phyloP scores from a whole-genome alignment of 768 basidiomycete genomes.

The Russula emetica region DNA sequence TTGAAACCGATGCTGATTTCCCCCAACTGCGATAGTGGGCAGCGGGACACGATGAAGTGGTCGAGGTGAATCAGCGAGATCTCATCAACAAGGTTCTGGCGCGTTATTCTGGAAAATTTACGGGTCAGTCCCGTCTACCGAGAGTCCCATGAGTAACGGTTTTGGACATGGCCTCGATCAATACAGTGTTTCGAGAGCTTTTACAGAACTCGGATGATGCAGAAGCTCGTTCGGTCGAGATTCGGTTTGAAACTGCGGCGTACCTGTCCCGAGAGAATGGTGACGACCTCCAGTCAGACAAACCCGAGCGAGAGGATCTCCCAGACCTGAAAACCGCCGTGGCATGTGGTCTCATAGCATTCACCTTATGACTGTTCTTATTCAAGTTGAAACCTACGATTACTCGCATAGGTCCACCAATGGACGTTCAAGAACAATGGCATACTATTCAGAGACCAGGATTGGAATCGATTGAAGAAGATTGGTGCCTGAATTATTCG shows the following conservation, averaged over 20 bases:
- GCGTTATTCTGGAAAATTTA: constrained; percentile 92
- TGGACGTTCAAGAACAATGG: constrained; percentile 92
- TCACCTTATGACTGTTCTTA: not conserved
- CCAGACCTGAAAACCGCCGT: constrained; percentile 63
- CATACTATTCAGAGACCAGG: constrained; percentile 71
- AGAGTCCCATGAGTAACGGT: not conserved
- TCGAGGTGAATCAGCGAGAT: constrained; percentile 94
- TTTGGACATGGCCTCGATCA: not conserved
- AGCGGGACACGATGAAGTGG: constrained; percentile 67
- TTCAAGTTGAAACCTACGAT: not conserved
- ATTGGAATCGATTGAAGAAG: constrained; percentile 87
- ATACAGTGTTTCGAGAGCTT: constrained; percentile 68
- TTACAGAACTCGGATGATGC: constrained; percentile 97
- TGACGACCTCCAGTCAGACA: constrained; percentile 3
- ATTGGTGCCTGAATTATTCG: constrained; percentile 49
- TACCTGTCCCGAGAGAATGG: constrained; percentile 39
- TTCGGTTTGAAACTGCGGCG: constrained; percentile 67
- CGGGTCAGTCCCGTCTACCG: constrained; percentile 40
- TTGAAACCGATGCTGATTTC: not conserved
- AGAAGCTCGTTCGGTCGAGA: constrained; percentile 67
- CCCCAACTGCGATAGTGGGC: constrained; percentile 40
- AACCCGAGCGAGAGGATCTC: constrained; percentile 31
- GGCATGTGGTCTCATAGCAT: constrained; percentile 37
- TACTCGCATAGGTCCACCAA: constrained; percentile 53
- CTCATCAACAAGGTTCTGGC: constrained; percentile 96